These are phyloP conservation scores for Medicago ruthenica DNA, from an alignment of 306 rosid genomes.

Conservation along the genomic window DNA sequence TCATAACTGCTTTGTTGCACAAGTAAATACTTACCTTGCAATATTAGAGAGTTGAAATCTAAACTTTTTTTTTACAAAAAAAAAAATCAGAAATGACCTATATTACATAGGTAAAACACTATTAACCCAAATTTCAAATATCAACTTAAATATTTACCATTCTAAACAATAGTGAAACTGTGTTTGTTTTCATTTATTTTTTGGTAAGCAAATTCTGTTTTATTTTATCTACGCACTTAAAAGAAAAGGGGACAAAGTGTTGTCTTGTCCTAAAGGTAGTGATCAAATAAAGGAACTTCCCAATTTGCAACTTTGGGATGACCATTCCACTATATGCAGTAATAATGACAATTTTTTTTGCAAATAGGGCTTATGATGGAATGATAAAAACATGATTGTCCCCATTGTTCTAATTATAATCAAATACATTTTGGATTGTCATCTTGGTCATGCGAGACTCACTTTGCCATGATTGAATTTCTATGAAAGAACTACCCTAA, in stretches of 20 bases:
- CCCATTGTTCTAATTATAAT: constrained; percentile 34
- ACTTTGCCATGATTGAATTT: constrained; percentile 26
- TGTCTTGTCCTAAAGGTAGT: constrained; percentile 1
- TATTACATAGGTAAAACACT: too few relatives aligned
- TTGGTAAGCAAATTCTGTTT: too few relatives aligned
- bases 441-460: constrained; percentile 8
- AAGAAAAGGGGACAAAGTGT: constrained; percentile 15
- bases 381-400: constrained; percentile 55
- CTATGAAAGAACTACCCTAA: neutral
- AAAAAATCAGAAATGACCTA: too few relatives aligned
- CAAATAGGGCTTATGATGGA: constrained; percentile 38
- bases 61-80: too few relatives aligned
- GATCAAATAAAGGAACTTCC: constrained; percentile 9
- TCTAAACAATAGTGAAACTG: too few relatives aligned
- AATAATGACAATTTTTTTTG: constrained; percentile 38
- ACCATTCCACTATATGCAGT: neutral
- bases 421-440: constrained; percentile 14
- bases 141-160: too few relatives aligned
- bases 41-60: too few relatives aligned
- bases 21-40: constrained; percentile 32
- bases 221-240: neutral
- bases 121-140: too few relatives aligned
- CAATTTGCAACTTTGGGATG: constrained; percentile 38
- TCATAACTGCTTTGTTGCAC: constrained; percentile 38
- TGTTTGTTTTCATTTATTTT: too few relatives aligned